Percentiles rank a stretch among this genome's conserved stretches.
Conservation (phyloP, 495 filamentous ascomycete genomes). For the Articulospora tetracladia region DNA sequence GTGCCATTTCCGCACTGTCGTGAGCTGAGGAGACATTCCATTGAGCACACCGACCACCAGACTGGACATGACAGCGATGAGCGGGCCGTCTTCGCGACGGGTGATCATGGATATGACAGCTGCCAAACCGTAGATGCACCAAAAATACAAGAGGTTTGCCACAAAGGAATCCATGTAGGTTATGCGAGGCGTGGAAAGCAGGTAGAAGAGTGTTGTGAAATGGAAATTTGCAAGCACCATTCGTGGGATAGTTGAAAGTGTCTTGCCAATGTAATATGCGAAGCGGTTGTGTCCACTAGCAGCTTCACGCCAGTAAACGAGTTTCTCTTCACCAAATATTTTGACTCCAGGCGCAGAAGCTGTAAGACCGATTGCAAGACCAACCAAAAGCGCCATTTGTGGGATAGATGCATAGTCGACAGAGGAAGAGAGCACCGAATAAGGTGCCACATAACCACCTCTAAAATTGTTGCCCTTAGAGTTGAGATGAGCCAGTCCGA, state of each 20-base stretch:
- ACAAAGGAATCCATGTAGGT: slow-evolving; percentile 37
- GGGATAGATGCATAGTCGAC: slow-evolving; percentile 44
- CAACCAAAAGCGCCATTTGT: slow-evolving; percentile 44
- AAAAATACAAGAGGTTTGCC: slow-evolving; percentile 52
- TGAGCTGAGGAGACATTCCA: slow-evolving; percentile 45
- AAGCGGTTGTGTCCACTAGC: slow-evolving; percentile 48
- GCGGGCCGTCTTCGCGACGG: slow-evolving; percentile 42
- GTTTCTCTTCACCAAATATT: slow-evolving; percentile 54
- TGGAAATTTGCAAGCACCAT: slow-evolving; percentile 50
- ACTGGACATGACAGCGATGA: slow-evolving; percentile 42
- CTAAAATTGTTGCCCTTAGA: slow-evolving; percentile 48
- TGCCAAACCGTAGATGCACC: slow-evolving; percentile 54
- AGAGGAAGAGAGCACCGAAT: slow-evolving; percentile 45
- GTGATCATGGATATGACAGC: slow-evolving; percentile 45
- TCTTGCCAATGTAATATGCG: slow-evolving; percentile 56
- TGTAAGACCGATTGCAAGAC: slow-evolving; percentile 51
- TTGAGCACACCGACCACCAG: slow-evolving; percentile 45
- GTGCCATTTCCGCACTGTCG: slow-evolving; percentile 45
- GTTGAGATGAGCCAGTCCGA: slow-evolving; percentile 46
- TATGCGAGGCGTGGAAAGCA: slow-evolving; percentile 48
- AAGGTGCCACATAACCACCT: slow-evolving; percentile 45
- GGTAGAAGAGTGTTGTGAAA: slow-evolving; percentile 47
- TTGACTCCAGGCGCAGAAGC: slow-evolving; percentile 49
- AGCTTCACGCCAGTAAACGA: slow-evolving; percentile 47
- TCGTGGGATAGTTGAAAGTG: slow-evolving; percentile 40